A percentile compares a stretch with the other conserved stretches of the same genome.
Conservation (phyloP, 1,139 yeast species). For the Diutina mesorugosa region DNA sequence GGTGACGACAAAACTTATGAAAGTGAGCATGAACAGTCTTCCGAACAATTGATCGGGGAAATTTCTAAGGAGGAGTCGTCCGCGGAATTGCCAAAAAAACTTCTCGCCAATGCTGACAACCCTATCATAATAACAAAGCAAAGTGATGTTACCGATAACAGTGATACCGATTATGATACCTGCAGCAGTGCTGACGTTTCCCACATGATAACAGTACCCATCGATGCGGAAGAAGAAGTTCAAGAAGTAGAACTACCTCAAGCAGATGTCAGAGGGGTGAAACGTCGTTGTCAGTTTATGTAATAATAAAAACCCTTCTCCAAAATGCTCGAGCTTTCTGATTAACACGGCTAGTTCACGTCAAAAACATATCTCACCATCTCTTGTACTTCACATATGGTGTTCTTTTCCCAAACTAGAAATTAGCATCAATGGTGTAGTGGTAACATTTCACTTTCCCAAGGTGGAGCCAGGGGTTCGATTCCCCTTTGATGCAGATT, state of each 20-base stretch:
- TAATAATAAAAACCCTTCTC: too few species aligned
- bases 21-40: too few species aligned
- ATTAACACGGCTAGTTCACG: too few species aligned
- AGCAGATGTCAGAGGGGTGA: not conserved
- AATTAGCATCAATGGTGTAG: constrained; percentile 1
- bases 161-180: not conserved
- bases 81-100: too few species aligned
- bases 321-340: too few species aligned
- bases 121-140: not conserved
- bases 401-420: too few species aligned
- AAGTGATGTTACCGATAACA: not conserved
- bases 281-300: not conserved
- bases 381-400: too few species aligned
- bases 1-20: too few species aligned
- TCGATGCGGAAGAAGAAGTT: not conserved
- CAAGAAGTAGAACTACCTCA: not conserved
- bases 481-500: constrained; percentile 1
- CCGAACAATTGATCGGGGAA: too few species aligned
- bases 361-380: too few species aligned
- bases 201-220: not conserved
- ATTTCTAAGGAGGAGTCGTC: too few species aligned
- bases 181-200: not conserved
- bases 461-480: constrained; percentile 3
- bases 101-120: too few species aligned
- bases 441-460: constrained; percentile 3